A percentile compares a stretch with the other conserved stretches of the same genome.
phyloP scores from a whole-genome alignment of 768 basidiomycete genomes.

The Scleroderma bovista region DNA sequence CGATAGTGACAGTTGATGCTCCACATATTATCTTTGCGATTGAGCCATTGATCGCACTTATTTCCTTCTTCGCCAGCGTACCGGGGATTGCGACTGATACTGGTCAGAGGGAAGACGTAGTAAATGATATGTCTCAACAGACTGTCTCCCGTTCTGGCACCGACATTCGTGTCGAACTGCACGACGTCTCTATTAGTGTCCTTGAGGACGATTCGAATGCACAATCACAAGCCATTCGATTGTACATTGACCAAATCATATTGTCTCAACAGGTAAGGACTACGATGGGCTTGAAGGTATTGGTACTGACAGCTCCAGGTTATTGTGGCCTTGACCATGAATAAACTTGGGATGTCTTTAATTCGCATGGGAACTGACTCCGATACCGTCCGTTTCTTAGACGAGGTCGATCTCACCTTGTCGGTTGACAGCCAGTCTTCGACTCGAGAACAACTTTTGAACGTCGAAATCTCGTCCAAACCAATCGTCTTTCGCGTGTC shows the following conservation, averaged over 20 bases:
- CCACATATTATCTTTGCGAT: constrained; percentile 90
- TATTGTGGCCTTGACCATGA: constrained; percentile 73
- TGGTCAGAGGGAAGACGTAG: constrained; percentile 10
- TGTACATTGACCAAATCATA: constrained; percentile 80
- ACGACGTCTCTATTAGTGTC: constrained; percentile 83
- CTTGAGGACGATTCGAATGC: constrained; percentile 78
- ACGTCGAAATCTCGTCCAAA: constrained; percentile 74
- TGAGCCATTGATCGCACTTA: constrained; percentile 84
- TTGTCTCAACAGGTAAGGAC: constrained; percentile 82
- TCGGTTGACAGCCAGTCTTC: constrained; percentile 80
- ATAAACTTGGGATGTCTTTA: constrained; percentile 88
- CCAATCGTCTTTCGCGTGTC: constrained; percentile 93
- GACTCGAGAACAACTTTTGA: constrained; percentile 68
- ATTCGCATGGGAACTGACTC: constrained; percentile 77
- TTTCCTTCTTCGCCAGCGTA: constrained; percentile 74
- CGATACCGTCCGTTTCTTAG: constrained; percentile 87
- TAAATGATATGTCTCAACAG: constrained; percentile 6
- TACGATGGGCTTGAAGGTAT: neutral
- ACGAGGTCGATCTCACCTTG: constrained; percentile 84
- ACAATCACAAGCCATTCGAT: constrained; percentile 79
- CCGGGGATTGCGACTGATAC: constrained; percentile 26
- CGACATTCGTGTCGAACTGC: constrained; percentile 80
- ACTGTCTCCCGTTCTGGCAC: constrained; percentile 20
- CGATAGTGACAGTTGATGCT: constrained; percentile 84
- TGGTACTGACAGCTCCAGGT: constrained; percentile 44